Conservation (phyloP, 2,329 filamentous ascomycete genomes). For the Clarireedia homoeocarpa region DNA sequence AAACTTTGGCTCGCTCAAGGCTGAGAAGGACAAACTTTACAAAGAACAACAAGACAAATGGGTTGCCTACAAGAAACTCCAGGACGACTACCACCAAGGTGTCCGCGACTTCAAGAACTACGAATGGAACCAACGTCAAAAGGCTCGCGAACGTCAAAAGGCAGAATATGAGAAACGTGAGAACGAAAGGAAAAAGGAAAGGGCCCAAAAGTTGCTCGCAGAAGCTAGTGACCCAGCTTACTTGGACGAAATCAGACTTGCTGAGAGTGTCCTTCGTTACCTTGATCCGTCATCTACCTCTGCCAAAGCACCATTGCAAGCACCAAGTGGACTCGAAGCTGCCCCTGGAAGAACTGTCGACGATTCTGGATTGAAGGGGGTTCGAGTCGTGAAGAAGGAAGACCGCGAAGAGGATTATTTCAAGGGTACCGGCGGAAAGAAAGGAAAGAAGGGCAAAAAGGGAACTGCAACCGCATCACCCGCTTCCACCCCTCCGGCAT, state of each 20-base stretch:
- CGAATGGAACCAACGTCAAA: constrained; percentile 75
- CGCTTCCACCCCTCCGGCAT: constrained; percentile 34
- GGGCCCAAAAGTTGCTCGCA: constrained; percentile 67
- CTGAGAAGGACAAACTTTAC: constrained; percentile 78
- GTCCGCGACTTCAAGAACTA: constrained; percentile 77
- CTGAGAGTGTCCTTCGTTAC: constrained; percentile 80
- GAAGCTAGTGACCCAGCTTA: constrained; percentile 83
- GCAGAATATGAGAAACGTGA: constrained; percentile 69
- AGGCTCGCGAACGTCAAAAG: constrained; percentile 68
- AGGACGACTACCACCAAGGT: constrained; percentile 78
- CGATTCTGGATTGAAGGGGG: constrained; percentile 76
- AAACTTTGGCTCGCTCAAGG: constrained; percentile 73
- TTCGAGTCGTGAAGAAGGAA: constrained; percentile 76
- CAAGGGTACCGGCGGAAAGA: constrained; percentile 63
- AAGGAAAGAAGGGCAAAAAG: constrained; percentile 85
- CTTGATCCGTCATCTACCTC: constrained; percentile 68
- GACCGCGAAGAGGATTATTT: constrained; percentile 90
- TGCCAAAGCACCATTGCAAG: constrained; percentile 59
- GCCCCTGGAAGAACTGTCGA: constrained; percentile 78
- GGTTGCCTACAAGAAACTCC: constrained; percentile 71
- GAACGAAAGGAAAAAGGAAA: constrained; percentile 67
- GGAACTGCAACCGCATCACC: constrained; percentile 41
- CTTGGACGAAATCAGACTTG: constrained; percentile 83
- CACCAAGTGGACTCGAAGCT: constrained; percentile 67
- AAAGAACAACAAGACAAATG: constrained; percentile 84